A percentile compares a stretch with the other conserved stretches of the same genome.
Evolutionary conservation across 2,329 filamentous ascomycete genomes (phyloP).

Genomic region (Trichoderma hamatum): DNA sequence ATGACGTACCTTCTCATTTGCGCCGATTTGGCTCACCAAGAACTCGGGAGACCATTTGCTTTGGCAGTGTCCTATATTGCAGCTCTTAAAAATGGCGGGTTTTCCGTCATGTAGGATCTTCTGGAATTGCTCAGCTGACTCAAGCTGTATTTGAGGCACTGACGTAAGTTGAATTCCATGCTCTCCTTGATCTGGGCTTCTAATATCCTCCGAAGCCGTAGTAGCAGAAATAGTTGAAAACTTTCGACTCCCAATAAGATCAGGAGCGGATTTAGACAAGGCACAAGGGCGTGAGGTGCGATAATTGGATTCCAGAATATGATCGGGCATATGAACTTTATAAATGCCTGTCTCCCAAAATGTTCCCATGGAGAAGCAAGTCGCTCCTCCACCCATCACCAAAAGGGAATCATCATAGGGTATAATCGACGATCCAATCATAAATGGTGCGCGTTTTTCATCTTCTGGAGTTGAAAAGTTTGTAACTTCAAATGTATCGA

Average conservation of each 20-base stretch:
- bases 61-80: conserved; percentile 69
- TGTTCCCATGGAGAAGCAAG: conserved; percentile 89
- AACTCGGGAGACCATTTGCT: conserved; percentile 70
- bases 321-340: conserved; percentile 37
- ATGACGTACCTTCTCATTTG: conserved; percentile 58
- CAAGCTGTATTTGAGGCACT: conserved; percentile 58
- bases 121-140: conserved; percentile 60
- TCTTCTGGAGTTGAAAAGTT: neutral
- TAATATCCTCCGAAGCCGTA: conserved; percentile 15
- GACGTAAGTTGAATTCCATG: conserved; percentile 32
- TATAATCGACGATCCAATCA: conserved; percentile 68
- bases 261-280: conserved; percentile 11
- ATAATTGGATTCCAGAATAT: neutral
- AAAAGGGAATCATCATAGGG: conserved; percentile 55
- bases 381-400: conserved; percentile 77
- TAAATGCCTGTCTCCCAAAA: conserved; percentile 73
- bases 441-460: conserved; percentile 55
- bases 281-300: neutral
- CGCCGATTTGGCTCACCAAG: conserved; percentile 64
- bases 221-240: conserved; percentile 30
- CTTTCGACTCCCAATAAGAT: conserved; percentile 36
- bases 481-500: conserved; percentile 3
- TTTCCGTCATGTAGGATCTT: conserved; percentile 58
- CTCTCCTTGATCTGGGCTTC: neutral
- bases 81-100: conserved; percentile 63